These are phyloP conservation scores for Sinapis alba DNA, from an alignment of 441 rosid species.

Conservation along the genomic window DNA sequence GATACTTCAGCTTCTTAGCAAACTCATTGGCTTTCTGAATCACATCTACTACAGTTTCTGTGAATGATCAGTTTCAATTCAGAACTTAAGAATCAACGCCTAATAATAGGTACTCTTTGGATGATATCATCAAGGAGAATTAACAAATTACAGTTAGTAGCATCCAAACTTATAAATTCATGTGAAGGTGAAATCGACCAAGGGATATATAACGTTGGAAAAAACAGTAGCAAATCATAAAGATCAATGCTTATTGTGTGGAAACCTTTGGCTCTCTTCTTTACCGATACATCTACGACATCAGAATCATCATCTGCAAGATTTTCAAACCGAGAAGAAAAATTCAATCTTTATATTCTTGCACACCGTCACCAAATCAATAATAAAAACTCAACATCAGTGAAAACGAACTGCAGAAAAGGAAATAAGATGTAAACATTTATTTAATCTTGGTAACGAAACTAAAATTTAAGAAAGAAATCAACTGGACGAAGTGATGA, in stretches of 20 bases:
- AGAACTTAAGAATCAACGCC: background rate
- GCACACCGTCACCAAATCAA: background rate
- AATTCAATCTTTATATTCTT: background rate
- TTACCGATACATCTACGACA: constrained; percentile 28
- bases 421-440: no score
- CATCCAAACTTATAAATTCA: background rate
- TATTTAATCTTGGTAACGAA: no score
- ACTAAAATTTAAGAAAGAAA: no score
- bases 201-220: background rate
- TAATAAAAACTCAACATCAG: constrained; percentile 54
- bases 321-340: background rate
- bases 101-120: background rate
- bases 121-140: background rate
- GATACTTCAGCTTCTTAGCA: constrained; percentile 43
- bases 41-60: constrained; percentile 55
- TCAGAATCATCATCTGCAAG: constrained; percentile 49
- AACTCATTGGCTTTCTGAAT: constrained; percentile 56
- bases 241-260: constrained; percentile 38
- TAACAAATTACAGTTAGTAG: background rate
- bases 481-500: no score
- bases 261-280: constrained; percentile 46
- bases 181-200: background rate
- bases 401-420: constrained; percentile 34
- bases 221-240: constrained; percentile 6
- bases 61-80: constrained; percentile 42